phyloP scores from a whole-genome alignment of 2,329 filamentous ascomycete species.

The Aspergillus chevalieri region DNA sequence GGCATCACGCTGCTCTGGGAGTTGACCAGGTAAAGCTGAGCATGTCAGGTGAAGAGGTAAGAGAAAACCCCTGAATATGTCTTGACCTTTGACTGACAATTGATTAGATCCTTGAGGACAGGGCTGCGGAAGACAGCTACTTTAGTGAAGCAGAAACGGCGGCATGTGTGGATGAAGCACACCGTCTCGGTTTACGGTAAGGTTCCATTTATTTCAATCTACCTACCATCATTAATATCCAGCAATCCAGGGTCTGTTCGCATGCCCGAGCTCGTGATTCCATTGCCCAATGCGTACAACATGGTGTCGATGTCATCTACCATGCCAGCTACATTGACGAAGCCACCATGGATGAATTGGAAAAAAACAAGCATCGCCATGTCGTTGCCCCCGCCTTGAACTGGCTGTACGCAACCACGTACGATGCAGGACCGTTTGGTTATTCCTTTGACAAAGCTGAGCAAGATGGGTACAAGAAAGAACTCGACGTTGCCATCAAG shows the following conservation, averaged over 20 bases:
- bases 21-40: slow-evolving; percentile 43
- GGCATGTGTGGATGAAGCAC: slow-evolving; percentile 45
- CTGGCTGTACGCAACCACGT: slow-evolving; percentile 32
- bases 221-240: neutral
- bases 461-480: slow-evolving; percentile 35
- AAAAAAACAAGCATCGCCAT: slow-evolving; percentile 24
- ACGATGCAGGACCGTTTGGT: slow-evolving; percentile 33
- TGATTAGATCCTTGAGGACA: slow-evolving; percentile 20
- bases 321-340: slow-evolving; percentile 44
- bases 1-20: slow-evolving; percentile 31
- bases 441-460: slow-evolving; percentile 36
- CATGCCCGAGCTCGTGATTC: slow-evolving; percentile 43
- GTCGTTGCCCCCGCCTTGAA: slow-evolving; percentile 32
- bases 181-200: slow-evolving; percentile 11
- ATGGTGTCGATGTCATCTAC: slow-evolving; percentile 45
- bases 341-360: slow-evolving; percentile 12
- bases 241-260: slow-evolving; percentile 32
- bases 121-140: slow-evolving; percentile 42
- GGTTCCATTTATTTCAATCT: too few relatives aligned
- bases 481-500: slow-evolving; percentile 32
- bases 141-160: slow-evolving; percentile 43
- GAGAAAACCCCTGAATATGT: neutral
- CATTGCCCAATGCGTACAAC: slow-evolving; percentile 39
- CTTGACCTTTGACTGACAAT: slow-evolving; percentile 8
- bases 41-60: slow-evolving; percentile 33